Base-by-base conservation (phyloP, 83 land plant genomes). In the Diphasiastrum complanatum region DNA sequence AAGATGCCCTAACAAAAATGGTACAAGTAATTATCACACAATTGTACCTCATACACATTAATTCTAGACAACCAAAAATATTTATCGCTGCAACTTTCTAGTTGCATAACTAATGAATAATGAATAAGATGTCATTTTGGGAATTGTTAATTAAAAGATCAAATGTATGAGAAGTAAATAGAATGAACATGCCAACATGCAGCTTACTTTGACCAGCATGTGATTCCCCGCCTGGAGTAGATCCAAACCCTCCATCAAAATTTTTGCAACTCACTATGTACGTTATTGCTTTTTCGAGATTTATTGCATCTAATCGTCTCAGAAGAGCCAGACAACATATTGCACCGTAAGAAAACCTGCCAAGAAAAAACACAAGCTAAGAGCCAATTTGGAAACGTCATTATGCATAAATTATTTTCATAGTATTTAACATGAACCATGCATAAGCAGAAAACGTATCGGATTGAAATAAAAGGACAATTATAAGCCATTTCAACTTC, bases 181-280 rank as follows among this genome's bases (percentile, higher is more conserved):
- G 14, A 31, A 14, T 11, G 16, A 11, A 31, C 58, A 54, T 54
- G 58, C 34, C 11, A 20, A 32, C 3, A 45, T n/a, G n/a, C n/a
- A n/a, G n/a, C 86, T 54, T 79, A 87, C 97, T 83, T 69, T 91
- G 95, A 27, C 97, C 95, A 22, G 95, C 91, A 77, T 91, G 97
- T 27, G 97, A 91, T 61, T 91, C 97, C 18, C 71, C 95, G 33
- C 91, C 95, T 48, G 97, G 97, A 31, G 72, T 81, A 53, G 85
- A 78, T 35, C 97, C 97, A 81, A 87, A 91, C 38, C 95, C 97
- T 71, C 97, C 97, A 81, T 91, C 97, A 71, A 91, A 65, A 61
- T 91, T 92, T 77, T 83, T 83, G 76, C 96, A 93, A 71, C 97
- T 81, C 0, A 79, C 86, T 31, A 93, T 75, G 63, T 67, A 93